A percentile compares a stretch with the other conserved stretches of the same genome.
phyloP scores from a whole-genome alignment of 1,139 yeast genomes.

The Barnettozyma hawaiiensis region DNA sequence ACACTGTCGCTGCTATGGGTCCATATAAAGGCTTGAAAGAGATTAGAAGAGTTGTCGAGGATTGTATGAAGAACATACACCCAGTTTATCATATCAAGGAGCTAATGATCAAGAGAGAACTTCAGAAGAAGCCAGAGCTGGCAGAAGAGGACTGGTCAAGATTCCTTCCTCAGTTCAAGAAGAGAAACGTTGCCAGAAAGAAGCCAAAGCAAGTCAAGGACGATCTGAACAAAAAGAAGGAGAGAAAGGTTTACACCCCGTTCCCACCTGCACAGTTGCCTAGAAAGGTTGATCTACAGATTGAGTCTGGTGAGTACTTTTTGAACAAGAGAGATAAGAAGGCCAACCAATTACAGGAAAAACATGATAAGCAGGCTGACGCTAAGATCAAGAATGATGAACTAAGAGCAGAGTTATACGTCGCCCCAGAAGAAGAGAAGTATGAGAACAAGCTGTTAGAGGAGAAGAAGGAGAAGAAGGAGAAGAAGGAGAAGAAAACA shows the following conservation, averaged over 20 bases:
- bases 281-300: slow-evolving; percentile 94
- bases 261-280: slow-evolving; percentile 99
- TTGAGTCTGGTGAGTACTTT: slow-evolving; percentile 98
- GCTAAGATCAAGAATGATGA: slow-evolving; percentile 58
- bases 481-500: slow-evolving; percentile 12
- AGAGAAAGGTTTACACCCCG: slow-evolving; percentile 91
- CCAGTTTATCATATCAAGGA: slow-evolving; percentile 97
- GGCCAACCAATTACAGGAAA: slow-evolving; percentile 64
- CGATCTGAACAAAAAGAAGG: slow-evolving; percentile 41
- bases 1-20: slow-evolving; percentile 97
- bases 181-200: slow-evolving; percentile 92
- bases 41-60: slow-evolving; percentile 90
- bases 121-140: slow-evolving; percentile 89
- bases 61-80: slow-evolving; percentile 93
- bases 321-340: slow-evolving; percentile 80
- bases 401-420: slow-evolving; percentile 72
- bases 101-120: slow-evolving; percentile 92
- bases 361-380: slow-evolving; percentile 72
- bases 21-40: slow-evolving; percentile 91
- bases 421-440: slow-evolving; percentile 77
- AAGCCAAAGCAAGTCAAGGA: slow-evolving; percentile 61
- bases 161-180: slow-evolving; percentile 94
- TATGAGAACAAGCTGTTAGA: slow-evolving; percentile 30
- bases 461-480: slow-evolving; percentile 21
- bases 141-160: slow-evolving; percentile 97